Evolutionary conservation across 2,329 filamentous ascomycete genomes (phyloP).

Genomic region (Talaromyces rugulosus): DNA sequence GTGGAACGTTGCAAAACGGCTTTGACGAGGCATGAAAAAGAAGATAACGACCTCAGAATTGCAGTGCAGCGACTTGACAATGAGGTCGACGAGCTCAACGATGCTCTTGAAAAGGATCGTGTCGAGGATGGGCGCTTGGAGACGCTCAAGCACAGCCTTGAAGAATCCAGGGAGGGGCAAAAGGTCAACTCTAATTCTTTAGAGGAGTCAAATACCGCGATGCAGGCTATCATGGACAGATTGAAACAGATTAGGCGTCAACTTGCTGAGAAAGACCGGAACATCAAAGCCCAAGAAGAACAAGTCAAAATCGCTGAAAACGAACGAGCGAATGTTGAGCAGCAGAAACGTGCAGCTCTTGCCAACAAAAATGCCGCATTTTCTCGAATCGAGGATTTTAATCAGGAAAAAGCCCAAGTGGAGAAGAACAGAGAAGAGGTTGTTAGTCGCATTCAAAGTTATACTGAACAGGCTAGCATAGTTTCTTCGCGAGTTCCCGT

Average conservation of each 20-base stretch:
- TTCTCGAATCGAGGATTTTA: slow-evolving; percentile 48
- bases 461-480: slow-evolving; percentile 51
- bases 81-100: slow-evolving; percentile 61
- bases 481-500: slow-evolving; percentile 59
- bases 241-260: slow-evolving; percentile 35
- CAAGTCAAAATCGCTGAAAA: slow-evolving; percentile 54
- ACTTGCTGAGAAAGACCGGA: slow-evolving; percentile 27
- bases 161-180: slow-evolving; percentile 51
- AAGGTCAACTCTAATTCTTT: slow-evolving; percentile 41
- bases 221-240: slow-evolving; percentile 39
- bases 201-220: slow-evolving; percentile 45
- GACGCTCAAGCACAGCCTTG: slow-evolving; percentile 55
- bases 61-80: slow-evolving; percentile 59
- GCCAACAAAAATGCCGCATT: slow-evolving; percentile 60
- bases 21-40: slow-evolving; percentile 47
- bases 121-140: slow-evolving; percentile 64
- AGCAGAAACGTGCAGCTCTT: slow-evolving; percentile 52
- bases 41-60: slow-evolving; percentile 48
- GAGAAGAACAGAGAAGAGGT: slow-evolving; percentile 49
- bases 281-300: slow-evolving; percentile 32
- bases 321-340: slow-evolving; percentile 48
- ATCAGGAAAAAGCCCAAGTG: slow-evolving; percentile 42
- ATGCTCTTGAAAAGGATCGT: slow-evolving; percentile 55
- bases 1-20: slow-evolving; percentile 48
- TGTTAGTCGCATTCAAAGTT: slow-evolving; percentile 48